Conservation (phyloP, 1,139 yeast genomes). For the Sugiyamaella grinbergsii region DNA sequence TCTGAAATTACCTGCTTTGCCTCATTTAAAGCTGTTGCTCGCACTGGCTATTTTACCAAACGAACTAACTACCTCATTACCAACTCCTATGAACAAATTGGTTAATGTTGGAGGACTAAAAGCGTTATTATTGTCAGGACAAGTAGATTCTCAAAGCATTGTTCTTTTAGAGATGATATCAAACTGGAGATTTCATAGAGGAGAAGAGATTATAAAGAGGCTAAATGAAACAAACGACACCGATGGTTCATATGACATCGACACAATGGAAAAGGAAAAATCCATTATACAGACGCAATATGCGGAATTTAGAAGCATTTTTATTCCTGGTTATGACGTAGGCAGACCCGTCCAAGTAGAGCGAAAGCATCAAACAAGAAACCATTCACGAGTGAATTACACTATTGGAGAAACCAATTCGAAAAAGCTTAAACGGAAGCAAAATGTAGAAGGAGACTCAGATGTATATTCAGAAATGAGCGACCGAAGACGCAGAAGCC, state of each 20-base stretch:
- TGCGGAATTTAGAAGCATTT: conserved; percentile 2
- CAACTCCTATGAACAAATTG: not conserved
- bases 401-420: not conserved
- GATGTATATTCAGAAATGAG: not conserved
- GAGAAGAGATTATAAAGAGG: not conserved
- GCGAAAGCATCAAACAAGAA: not conserved
- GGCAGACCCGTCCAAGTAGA: not conserved
- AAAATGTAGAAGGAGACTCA: not conserved
- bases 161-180: conserved; percentile 2
- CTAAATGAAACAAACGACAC: not conserved
- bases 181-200: conserved; percentile 6
- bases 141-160: conserved; percentile 1
- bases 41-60: conserved; percentile 14
- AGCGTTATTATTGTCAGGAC: conserved; percentile 3
- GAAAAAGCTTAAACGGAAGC: not conserved
- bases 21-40: conserved; percentile 14
- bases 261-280: not conserved
- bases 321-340: conserved; percentile 4
- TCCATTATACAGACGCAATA: conserved; percentile 1
- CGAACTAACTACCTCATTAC: not conserved
- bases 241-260: not conserved
- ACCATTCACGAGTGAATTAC: conserved; percentile 11
- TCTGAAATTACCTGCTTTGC: conserved; percentile 14
- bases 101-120: conserved; percentile 11
- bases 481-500: not conserved